phyloP scores from a whole-genome alignment of 2,329 filamentous ascomycete species.

The Diaporthe citrichinensis region DNA sequence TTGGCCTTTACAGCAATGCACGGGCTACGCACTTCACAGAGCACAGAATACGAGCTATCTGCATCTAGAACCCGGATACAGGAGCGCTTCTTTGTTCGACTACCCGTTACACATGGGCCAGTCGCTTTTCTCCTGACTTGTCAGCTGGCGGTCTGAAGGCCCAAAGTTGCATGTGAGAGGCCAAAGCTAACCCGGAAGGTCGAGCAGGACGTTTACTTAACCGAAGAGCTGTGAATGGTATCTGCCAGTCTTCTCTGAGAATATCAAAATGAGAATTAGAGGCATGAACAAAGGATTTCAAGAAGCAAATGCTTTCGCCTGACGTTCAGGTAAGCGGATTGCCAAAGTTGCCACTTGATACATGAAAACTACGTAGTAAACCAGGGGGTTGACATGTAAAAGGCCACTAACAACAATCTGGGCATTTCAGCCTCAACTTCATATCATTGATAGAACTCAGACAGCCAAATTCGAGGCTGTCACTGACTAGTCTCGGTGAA shows the following conservation, averaged over 20 bases:
- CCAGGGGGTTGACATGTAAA: not conserved
- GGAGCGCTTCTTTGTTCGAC: slow-evolving; percentile 7
- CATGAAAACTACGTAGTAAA: not conserved
- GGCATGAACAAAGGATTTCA: not conserved
- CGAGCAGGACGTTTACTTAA: not conserved
- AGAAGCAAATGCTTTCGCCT: not conserved
- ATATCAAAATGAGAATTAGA: no score
- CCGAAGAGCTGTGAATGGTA: not conserved
- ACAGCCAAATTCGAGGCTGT: not conserved
- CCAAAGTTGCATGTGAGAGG: slow-evolving; percentile 4
- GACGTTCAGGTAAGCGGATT: not conserved
- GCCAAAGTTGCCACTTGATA: not conserved
- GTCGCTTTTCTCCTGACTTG: not conserved
- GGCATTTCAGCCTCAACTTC: not conserved
- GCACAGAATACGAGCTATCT: slow-evolving; percentile 30
- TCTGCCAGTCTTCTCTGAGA: not conserved
- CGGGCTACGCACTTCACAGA: not conserved
- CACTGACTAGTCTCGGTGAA: not conserved
- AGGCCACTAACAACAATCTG: not conserved
- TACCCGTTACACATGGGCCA: not conserved
- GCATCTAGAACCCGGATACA: not conserved
- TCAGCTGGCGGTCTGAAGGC: not conserved
- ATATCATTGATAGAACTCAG: not conserved
- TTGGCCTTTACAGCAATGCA: not conserved
- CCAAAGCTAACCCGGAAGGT: not conserved